Conservation (phyloP, 768 basidiomycete species). For the Mycena indigotica region DNA sequence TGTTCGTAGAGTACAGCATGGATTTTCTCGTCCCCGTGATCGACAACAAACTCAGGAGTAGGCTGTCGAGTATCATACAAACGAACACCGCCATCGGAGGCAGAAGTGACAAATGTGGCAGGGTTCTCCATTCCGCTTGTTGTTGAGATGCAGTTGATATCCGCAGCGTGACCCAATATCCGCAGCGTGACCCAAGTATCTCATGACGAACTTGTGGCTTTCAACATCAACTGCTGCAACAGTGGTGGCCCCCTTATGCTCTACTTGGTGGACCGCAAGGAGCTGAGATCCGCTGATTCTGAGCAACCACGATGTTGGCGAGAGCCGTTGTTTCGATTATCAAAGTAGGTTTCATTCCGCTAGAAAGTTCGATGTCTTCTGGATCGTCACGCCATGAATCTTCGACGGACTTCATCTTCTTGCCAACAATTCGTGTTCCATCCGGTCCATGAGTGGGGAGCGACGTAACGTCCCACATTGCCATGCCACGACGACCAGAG, state of each 20-base stretch:
- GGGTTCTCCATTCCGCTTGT: slow-evolving; percentile 27
- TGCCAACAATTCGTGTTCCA: slow-evolving; percentile 16
- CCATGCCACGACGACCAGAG: slow-evolving; percentile 27
- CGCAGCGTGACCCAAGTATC: slow-evolving; percentile 35
- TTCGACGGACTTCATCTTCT: slow-evolving; percentile 3
- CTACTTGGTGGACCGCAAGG: slow-evolving; percentile 2
- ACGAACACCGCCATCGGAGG: slow-evolving; percentile 33
- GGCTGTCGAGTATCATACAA: slow-evolving; percentile 33
- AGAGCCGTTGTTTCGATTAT: not conserved
- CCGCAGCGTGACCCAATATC: slow-evolving; percentile 30
- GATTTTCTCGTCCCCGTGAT: slow-evolving; percentile 16
- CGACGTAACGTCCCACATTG: slow-evolving; percentile 30
- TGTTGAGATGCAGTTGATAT: slow-evolving; percentile 29
- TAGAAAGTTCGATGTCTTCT: slow-evolving; percentile 27
- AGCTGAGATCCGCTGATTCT: not conserved
- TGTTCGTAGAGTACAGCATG: slow-evolving; percentile 21
- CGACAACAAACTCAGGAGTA: slow-evolving; percentile 33
- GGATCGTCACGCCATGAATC: slow-evolving; percentile 18
- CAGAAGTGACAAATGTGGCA: slow-evolving; percentile 33
- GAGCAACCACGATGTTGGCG: not conserved
- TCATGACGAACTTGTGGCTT: slow-evolving; percentile 8
- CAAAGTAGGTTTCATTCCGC: slow-evolving; percentile 20
- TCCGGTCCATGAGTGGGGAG: slow-evolving; percentile 24
- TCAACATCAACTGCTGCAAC: slow-evolving; percentile 17
- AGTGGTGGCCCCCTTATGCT: slow-evolving; percentile 6